Evolutionary conservation across 83 land plant species (phyloP), one percentile per base, ranked within the genome.

Genomic region (Picea engelmannii): DNA sequence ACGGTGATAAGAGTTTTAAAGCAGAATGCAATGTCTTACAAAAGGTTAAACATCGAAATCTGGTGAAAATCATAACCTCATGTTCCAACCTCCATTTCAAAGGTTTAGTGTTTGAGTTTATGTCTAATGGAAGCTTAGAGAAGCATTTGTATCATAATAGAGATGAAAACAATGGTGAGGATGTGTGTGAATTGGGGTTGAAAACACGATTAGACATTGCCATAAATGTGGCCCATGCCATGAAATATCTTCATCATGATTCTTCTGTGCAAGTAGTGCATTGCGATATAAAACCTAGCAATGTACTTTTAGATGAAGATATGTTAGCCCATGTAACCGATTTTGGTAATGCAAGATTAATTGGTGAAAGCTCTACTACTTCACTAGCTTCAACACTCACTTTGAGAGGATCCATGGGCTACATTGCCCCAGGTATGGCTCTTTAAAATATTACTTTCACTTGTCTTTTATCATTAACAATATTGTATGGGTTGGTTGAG

Each of bases 111-210:
- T 84, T 60, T 44, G 79, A 80, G 17, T 84, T 31, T 67, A 70
- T 84, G 78, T 40, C 79, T 1, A 84, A 84, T 80, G 85, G 82
- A 16, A 84, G 59, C 55, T 58, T 84, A 5, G 85, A 80, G 12
- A 63, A 67, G 13, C 76, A 81, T 76, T 24, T 84, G 25, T 60
- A 80, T 71, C 24, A 15, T 15, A 24, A 20, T 0, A 42, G 16
- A 11, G 31, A 78, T 58, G 18, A 58, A 20, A 21, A n/a, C 20
- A 16, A 78, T 20, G 40, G 9, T 12, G 20, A 55, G 27, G 66
- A 64, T 64, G 66, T 20, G 23, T 47, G 74, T 27, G n/a, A 23
- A 24, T 67, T 68, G 18, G 59, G 31, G 11, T 67, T 80, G 38
- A 5, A 15, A 11, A 16, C 21, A 21, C 6, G 76, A n/a, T 44